These are phyloP conservation scores for Epicoccum nigrum DNA, from an alignment of 2,329 filamentous ascomycete species.

Conservation along the genomic window DNA sequence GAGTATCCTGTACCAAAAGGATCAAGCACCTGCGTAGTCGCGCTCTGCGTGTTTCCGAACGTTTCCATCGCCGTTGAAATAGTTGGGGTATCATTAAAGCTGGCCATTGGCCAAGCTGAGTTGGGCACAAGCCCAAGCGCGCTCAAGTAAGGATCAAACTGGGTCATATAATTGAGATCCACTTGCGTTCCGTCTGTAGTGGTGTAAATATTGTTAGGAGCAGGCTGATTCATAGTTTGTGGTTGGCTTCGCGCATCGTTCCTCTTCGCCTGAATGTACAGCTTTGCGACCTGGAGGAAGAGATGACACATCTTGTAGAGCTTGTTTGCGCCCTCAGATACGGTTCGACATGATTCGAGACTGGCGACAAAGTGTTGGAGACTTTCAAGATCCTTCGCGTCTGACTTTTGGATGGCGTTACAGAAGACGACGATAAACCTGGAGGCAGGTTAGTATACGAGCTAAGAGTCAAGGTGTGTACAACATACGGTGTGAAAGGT, in stretches of 20 bases:
- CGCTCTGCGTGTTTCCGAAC: constrained; percentile 2
- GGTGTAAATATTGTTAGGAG: constrained; percentile 19
- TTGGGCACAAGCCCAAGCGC: constrained; percentile 66
- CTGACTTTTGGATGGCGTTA: constrained; percentile 59
- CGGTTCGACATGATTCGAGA: constrained; percentile 57
- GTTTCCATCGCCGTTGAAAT: constrained; percentile 15
- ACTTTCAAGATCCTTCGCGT: constrained; percentile 59
- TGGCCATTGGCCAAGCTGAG: constrained; percentile 30
- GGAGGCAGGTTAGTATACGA: background rate
- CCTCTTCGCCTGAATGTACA: constrained; percentile 67
- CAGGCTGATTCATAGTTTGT: constrained; percentile 6
- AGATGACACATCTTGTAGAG: constrained; percentile 67
- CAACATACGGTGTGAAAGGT: constrained; percentile 53
- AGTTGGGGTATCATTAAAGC: constrained; percentile 10
- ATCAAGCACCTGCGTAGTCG: constrained; percentile 9
- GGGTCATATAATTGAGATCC: constrained; percentile 36
- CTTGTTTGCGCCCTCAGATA: constrained; percentile 65
- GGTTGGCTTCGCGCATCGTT: constrained; percentile 43
- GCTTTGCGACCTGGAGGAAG: constrained; percentile 64
- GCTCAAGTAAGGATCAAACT: constrained; percentile 69
- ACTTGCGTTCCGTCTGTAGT: constrained; percentile 21
- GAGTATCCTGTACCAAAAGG: constrained; percentile 12
- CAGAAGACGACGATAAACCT: constrained; percentile 57
- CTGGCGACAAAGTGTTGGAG: constrained; percentile 64
- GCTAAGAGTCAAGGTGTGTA: background rate